Base-by-base conservation (phyloP, 768 basidiomycete genomes). In the Cystobasidium onofrii region DNA sequence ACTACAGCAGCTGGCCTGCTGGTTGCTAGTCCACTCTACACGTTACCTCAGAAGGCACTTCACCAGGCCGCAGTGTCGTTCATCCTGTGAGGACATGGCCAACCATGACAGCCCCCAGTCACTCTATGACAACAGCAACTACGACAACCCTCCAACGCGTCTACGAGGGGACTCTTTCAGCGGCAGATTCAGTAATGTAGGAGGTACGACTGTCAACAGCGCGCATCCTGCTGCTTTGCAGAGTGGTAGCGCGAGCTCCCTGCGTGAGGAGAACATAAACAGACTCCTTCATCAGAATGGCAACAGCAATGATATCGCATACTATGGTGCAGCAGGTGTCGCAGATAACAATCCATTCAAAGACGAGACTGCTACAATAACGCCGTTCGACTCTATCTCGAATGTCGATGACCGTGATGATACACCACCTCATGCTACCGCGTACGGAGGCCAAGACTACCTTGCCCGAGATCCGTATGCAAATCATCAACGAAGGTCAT, bases 301-400 rank as follows among this genome's bases (percentile, higher is more conserved):
- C 33, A 29, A 41, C 27, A 64, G 31, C 34, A 17, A 41, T 15
- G 39, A n/a, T 3, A 2, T 4, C 27, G 60, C 17, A 9, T 39
- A 61, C 31, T 33, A 61, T 27, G 31, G 31, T 3, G 60, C 63
- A 64, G 63, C 63, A 64, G 31, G 31, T 3, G 60, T 34, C 36
- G 63, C 63, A 64, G 39, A 27, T 34, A 23, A 13, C 36, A 41
- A 36, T 43, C 39, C 39, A 36, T 41, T 46, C 23, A 43, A 12
- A 33, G 44, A 69, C 17, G 66, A 52, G 9, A 39, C 34, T 18
- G 46, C 36, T 25, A 69, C 44, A 41, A 34, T 69, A 4, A 34
- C 29, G 9, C 69, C 69, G 2, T 71, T 55, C 34, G 69, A 71
- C 34, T 55, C 50, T 52, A 60, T 71, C 1, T 71, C 69, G 27